Conservation (phyloP, 371 early-diverging fungal species). For the Blastocladiella emersonii region DNA sequence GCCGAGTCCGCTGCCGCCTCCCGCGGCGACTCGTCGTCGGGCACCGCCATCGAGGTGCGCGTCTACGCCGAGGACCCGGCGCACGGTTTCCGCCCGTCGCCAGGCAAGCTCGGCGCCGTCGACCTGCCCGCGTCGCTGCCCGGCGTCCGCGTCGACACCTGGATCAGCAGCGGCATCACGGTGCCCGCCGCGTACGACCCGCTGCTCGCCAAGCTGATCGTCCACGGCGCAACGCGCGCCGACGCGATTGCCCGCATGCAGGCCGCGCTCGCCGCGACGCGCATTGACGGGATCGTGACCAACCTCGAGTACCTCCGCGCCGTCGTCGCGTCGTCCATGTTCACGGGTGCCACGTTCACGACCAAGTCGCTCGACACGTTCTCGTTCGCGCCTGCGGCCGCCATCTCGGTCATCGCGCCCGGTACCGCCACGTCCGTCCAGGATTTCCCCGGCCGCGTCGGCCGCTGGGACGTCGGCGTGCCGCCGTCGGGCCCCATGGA, state of each 20-base stretch:
- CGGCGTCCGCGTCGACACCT: conserved; percentile 84
- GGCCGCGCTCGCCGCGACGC: conserved; percentile 63
- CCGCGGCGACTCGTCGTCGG: conserved; percentile 88
- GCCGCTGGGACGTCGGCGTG: not conserved
- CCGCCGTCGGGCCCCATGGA: not conserved
- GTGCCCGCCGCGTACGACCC: conserved; percentile 94
- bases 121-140: conserved; percentile 77
- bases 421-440: not conserved
- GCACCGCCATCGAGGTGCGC: not conserved
- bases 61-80: conserved; percentile 37
- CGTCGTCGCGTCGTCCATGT: not conserved
- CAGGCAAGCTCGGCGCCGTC: conserved; percentile 74
- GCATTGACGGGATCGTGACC: not conserved
- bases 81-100: conserved; percentile 83
- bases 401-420: not conserved
- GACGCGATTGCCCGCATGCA: conserved; percentile 68
- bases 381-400: not conserved
- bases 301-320: not conserved
- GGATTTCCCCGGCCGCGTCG: not conserved
- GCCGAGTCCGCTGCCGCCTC: conserved; percentile 82
- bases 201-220: conserved; percentile 84
- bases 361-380: not conserved
- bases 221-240: conserved; percentile 67
- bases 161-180: conserved; percentile 71
- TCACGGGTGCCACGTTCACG: not conserved